A percentile compares a stretch with the other conserved stretches of the same genome.
Conservation (phyloP, 2,329 filamentous ascomycete genomes). For the Nemania diffusa region DNA sequence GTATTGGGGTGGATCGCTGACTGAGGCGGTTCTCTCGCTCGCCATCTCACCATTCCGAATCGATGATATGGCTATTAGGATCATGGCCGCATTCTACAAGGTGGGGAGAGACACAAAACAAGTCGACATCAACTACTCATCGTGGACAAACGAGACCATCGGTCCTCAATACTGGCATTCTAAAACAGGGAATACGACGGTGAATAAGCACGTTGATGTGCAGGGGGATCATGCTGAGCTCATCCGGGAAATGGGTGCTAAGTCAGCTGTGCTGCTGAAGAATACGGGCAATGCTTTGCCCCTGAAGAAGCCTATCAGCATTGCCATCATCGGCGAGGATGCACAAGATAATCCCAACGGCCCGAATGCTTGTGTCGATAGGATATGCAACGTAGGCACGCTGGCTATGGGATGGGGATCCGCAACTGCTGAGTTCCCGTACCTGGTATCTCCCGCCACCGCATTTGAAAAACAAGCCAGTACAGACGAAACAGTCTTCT, state of each 20-base stretch:
- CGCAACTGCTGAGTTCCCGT: conserved; percentile 77
- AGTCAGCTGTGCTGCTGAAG: conserved; percentile 84
- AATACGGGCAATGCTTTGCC: conserved; percentile 61
- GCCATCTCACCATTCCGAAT: conserved; percentile 40
- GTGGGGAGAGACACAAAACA: conserved; percentile 64
- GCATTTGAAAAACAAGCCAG: conserved; percentile 72
- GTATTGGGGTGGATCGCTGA: conserved; percentile 44
- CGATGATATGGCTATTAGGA: conserved; percentile 88
- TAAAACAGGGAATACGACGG: conserved; percentile 68
- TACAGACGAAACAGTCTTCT: conserved; percentile 65
- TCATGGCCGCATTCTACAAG: conserved; percentile 75
- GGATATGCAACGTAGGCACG: conserved; percentile 68
- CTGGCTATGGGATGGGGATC: conserved; percentile 83
- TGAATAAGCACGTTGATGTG: conserved; percentile 82
- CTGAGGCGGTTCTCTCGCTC: conserved; percentile 40
- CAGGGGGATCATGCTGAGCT: conserved; percentile 77
- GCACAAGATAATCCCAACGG: conserved; percentile 79
- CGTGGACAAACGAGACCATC: conserved; percentile 82
- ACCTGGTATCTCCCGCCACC: conserved; percentile 77
- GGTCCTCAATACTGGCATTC: conserved; percentile 74
- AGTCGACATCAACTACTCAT: conserved; percentile 80
- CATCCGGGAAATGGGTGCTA: conserved; percentile 79
- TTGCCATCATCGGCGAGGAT: conserved; percentile 84
- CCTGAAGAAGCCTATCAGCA: conserved; percentile 72
- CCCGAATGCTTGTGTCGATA: conserved; percentile 80